Conservation (phyloP, 208 protist species). For the Wallacemonas rigidus region DNA sequence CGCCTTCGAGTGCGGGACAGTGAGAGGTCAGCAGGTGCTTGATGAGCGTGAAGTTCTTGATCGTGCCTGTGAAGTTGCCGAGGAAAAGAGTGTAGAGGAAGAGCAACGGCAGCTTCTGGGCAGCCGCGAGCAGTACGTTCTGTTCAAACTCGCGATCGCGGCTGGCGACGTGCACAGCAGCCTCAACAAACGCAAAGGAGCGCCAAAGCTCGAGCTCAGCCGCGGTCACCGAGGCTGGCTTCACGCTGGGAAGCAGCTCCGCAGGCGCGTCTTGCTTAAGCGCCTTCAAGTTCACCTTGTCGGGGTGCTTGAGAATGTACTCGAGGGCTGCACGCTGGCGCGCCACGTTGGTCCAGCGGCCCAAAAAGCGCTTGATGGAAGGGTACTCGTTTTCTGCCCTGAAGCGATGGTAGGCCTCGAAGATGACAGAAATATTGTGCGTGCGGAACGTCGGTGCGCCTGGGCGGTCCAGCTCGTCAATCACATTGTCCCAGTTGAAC, state of each 20-base stretch:
- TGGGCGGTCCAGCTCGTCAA: slow-evolving; percentile 76
- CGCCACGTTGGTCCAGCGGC: slow-evolving; percentile 72
- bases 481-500: slow-evolving; percentile 79
- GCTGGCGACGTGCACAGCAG: slow-evolving; percentile 81
- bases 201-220: slow-evolving; percentile 80
- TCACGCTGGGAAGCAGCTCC: slow-evolving; percentile 52
- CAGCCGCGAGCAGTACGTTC: slow-evolving; percentile 63
- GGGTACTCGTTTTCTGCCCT: slow-evolving; percentile 71
- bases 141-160: slow-evolving; percentile 78
- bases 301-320: slow-evolving; percentile 85
- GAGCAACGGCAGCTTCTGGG: slow-evolving; percentile 68
- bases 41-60: slow-evolving; percentile 79
- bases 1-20: slow-evolving; percentile 60
- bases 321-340: slow-evolving; percentile 76
- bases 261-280: slow-evolving; percentile 53
- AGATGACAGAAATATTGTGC: slow-evolving; percentile 85
- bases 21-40: slow-evolving; percentile 65
- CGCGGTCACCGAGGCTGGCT: slow-evolving; percentile 39
- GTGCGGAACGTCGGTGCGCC: slow-evolving; percentile 57
- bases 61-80: slow-evolving; percentile 62
- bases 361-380: slow-evolving; percentile 75
- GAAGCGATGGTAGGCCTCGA: slow-evolving; percentile 86
- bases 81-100: slow-evolving; percentile 78
- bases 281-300: slow-evolving; percentile 73
- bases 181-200: slow-evolving; percentile 77